Percentiles rank a stretch among this genome's conserved stretches.
These are phyloP conservation scores for Pythium brassicae DNA, from an alignment of 352 stramenopile species.

Conservation along the genomic window DNA sequence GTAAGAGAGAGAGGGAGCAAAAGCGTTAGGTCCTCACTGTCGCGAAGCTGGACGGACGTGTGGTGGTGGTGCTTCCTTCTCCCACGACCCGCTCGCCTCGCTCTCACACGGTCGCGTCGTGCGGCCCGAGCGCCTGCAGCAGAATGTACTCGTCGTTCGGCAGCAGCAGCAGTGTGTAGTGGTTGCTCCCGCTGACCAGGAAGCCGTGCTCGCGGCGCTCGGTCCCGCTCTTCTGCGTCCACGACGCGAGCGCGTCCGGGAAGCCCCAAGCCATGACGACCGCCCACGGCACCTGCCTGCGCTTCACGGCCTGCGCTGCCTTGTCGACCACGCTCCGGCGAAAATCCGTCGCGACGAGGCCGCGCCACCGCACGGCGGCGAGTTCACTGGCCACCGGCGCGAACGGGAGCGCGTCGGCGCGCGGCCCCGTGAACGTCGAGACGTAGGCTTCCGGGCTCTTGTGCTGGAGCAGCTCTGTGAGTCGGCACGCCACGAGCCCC, in stretches of 20 bases:
- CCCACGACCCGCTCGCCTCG: neutral
- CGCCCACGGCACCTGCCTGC: conserved; percentile 52
- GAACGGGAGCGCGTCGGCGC: conserved; percentile 31
- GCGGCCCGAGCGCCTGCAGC: conserved; percentile 60
- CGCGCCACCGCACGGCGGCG: conserved; percentile 66
- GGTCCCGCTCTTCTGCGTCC: conserved; percentile 37
- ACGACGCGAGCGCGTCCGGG: conserved; percentile 64
- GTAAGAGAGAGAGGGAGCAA: neutral
- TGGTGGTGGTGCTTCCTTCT: neutral
- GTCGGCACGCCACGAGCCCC: conserved; percentile 55
- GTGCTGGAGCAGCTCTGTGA: conserved; percentile 51
- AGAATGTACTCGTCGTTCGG: conserved; percentile 71
- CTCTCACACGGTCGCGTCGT: conserved; percentile 52
- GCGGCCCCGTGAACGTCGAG: conserved; percentile 54
- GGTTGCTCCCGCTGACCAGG: conserved; percentile 70
- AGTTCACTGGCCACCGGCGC: conserved; percentile 30
- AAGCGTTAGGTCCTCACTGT: no score
- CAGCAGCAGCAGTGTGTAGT: conserved; percentile 69
- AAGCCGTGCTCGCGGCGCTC: conserved; percentile 61
- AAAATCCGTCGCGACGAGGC: conserved; percentile 58
- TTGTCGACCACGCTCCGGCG: conserved; percentile 47
- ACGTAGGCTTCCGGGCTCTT: conserved; percentile 68
- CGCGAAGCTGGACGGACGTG: no score
- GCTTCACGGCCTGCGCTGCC: conserved; percentile 39
- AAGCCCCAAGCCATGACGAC: conserved; percentile 79